A percentile compares a stretch with the other conserved stretches of the same genome.
These are phyloP conservation scores for Erodium maritimum DNA, from an alignment of 345 rosid genomes.

Conservation along the genomic window DNA sequence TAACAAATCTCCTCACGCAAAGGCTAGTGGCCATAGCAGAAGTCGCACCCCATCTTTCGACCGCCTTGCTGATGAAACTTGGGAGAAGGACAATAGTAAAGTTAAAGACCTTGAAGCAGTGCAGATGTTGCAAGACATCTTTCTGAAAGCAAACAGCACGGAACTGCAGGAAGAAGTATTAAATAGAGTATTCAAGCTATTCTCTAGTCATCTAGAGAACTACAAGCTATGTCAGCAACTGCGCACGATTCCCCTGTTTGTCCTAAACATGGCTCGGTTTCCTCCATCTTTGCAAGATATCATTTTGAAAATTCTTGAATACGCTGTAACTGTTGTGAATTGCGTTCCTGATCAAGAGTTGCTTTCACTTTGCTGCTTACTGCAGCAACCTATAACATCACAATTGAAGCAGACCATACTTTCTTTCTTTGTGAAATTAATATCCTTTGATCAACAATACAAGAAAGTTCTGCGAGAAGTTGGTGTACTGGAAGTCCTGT, in stretches of 20 bases:
- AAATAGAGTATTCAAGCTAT: conserved; percentile 93
- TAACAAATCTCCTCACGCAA: conserved; percentile 39
- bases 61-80: conserved; percentile 48
- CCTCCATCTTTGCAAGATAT: conserved; percentile 87
- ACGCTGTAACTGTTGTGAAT: conserved; percentile 96
- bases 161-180: conserved; percentile 94
- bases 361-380: conserved; percentile 90
- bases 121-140: conserved; percentile 93
- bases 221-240: conserved; percentile 81
- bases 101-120: conserved; percentile 99
- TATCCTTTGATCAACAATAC: conserved; percentile 97
- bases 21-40: conserved; percentile 47
- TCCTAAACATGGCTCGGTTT: conserved; percentile 92
- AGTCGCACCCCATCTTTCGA: conserved; percentile 56
- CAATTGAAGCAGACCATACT: conserved; percentile 86
- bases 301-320: conserved; percentile 93
- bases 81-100: conserved; percentile 73
- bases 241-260: conserved; percentile 90
- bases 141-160: conserved; percentile 75
- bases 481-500: conserved; percentile 87
- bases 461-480: conserved; percentile 96
- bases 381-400: conserved; percentile 91
- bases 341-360: conserved; percentile 99
- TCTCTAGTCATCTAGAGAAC: conserved; percentile 95
- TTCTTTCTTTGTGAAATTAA: conserved; percentile 84